Conservation (phyloP, 202 grass and related monocot species). For the Carex sylvatica region DNA sequence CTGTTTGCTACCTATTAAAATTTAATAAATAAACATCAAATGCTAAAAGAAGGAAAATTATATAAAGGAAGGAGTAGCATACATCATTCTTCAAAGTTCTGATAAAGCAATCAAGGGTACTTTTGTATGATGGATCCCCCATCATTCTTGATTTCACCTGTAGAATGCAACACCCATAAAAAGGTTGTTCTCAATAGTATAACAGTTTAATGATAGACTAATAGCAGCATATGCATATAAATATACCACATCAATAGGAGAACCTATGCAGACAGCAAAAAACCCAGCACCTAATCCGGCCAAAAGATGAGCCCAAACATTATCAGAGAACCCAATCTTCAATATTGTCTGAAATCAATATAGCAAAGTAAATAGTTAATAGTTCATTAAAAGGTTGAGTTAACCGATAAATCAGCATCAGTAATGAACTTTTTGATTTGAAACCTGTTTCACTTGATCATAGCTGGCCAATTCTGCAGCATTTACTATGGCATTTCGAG, state of each 20-base stretch:
- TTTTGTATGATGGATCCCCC: slow-evolving; percentile 82
- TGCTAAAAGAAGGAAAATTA: background rate
- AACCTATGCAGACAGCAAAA: slow-evolving; percentile 91
- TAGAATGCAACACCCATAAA: background rate
- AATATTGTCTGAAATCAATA: slow-evolving; percentile 66
- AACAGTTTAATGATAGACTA: background rate
- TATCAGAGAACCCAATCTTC: slow-evolving; percentile 85
- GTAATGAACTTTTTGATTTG: background rate
- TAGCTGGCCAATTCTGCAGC: slow-evolving; percentile 93
- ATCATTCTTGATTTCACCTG: slow-evolving; percentile 99
- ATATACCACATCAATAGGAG: slow-evolving; percentile 88
- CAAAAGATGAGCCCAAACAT: slow-evolving; percentile 87
- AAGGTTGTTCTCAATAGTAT: slow-evolving; percentile 10
- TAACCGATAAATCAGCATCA: background rate
- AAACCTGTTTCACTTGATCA: slow-evolving; percentile 86
- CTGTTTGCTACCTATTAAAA: background rate
- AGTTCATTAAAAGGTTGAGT: background rate
- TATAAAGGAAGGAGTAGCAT: slow-evolving; percentile 25
- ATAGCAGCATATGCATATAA: slow-evolving; percentile 12
- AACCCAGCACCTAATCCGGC: slow-evolving; percentile 84
- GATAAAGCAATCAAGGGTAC: slow-evolving; percentile 80
- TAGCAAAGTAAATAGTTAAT: slow-evolving; percentile 25
- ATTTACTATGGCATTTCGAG: slow-evolving; percentile 94
- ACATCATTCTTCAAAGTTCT: slow-evolving; percentile 91
- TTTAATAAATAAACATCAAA: background rate